Conservation (phyloP, 345 rosid genomes). For the Geranium brycei region DNA sequence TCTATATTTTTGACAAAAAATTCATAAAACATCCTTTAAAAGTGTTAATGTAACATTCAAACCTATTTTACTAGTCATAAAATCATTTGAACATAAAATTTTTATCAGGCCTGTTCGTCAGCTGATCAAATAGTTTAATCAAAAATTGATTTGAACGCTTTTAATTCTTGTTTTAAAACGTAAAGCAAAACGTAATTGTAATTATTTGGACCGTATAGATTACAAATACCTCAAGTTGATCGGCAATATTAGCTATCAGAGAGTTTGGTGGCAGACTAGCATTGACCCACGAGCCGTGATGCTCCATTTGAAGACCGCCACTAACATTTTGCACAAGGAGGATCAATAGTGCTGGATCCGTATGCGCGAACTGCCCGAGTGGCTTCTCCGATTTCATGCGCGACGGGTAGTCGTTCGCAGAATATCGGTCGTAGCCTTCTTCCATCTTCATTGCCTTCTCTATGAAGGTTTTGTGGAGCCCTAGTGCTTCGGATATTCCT, state of each 20-base stretch:
- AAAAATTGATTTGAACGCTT: no score
- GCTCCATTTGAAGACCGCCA: slow-evolving; percentile 7
- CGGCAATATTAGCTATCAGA: slow-evolving; percentile 2
- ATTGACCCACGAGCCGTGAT: slow-evolving; percentile 3
- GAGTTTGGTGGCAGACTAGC: background rate
- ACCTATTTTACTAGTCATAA: no score
- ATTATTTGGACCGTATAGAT: no score
- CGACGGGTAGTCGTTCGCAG: slow-evolving; percentile 9
- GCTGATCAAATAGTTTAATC: no score
- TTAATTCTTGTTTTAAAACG: no score
- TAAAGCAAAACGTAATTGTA: background rate
- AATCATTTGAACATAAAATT: no score
- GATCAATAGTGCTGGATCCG: slow-evolving; percentile 1
- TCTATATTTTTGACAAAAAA: no score
- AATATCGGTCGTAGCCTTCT: slow-evolving; percentile 3
- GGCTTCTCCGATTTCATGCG: background rate
- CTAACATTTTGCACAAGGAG: slow-evolving; percentile 2
- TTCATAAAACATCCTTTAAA: no score
- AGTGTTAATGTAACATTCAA: no score
- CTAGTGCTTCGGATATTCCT: slow-evolving; percentile 4
- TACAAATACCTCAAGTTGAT: slow-evolving; percentile 7
- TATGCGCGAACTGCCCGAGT: slow-evolving; percentile 4
- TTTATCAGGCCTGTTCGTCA: no score
- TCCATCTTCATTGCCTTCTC: slow-evolving; percentile 4
- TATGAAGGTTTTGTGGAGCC: background rate